Base-by-base conservation (phyloP, 306 rosid genomes). In the Biancaea sappan region DNA sequence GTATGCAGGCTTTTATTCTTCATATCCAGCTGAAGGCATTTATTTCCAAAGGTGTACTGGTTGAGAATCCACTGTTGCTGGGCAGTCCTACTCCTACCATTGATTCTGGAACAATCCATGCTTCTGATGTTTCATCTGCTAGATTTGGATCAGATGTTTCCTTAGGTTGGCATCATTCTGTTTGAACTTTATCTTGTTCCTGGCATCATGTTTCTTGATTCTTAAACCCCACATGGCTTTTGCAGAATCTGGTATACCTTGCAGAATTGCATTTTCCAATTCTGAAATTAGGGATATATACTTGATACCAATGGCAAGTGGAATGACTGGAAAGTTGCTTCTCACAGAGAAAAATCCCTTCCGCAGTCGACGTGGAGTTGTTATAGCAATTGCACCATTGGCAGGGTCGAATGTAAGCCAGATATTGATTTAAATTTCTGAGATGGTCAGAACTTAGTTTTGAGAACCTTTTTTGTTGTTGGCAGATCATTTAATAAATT, bases 311-410 rank as follows among this genome's bases (percentile, higher is more conserved):
- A 77, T 79, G 78, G 79, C 85, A 18, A 77, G 68, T 69, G 88
- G 84, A 79, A 85, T 57, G 50, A 46, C 38, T 25, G 96, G 97
- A 56, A 88, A 88, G 56, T 69, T 90, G 75, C 88, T 92, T 75
- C 97, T 92, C 19, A 69, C 83, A 2, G 96, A 92, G 89, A 92
- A 90, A 78, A 96, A 88, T 77, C 96, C 97, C 71, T 92, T 92
- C 75, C 87, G 88, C 25, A 84, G 96, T 85, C 87, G 86, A 44
- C 88, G 91, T 64, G 97, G 97, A 50, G 87, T 90, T 53, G 94
- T 92, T 58, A 88, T 92, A 69, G 94, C 96, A 9, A 83, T 92
- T 79, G 92, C 92, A 48, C 96, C 96, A 75, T 76, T 92, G 81
- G 96, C 96, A 8, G 96, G 96, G 53, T 80, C 84, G 50, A 79